phyloP scores from a whole-genome alignment of 1,139 yeast genomes.

The Suhomyces bribrorum region DNA sequence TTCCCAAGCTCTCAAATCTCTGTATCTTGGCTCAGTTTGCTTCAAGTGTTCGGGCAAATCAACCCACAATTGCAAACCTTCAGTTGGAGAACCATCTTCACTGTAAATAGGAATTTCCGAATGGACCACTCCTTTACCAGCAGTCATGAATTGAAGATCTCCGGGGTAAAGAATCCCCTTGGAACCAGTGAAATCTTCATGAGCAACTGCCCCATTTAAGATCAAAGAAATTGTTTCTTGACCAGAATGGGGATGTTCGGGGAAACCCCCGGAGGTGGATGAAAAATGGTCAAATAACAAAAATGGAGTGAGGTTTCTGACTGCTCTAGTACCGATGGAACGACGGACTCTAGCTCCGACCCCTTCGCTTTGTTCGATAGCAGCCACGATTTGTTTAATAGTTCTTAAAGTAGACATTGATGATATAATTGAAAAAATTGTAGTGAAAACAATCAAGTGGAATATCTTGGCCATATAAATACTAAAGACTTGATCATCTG shows the following conservation, averaged over 20 bases:
- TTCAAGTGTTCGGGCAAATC: conserved; percentile 76
- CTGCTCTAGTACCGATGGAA: conserved; percentile 68
- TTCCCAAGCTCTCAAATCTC: conserved; percentile 72
- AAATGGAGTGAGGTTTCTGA: conserved; percentile 80
- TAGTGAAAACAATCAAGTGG: conserved; percentile 3
- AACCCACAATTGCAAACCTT: conserved; percentile 90
- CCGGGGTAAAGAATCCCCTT: conserved; percentile 79
- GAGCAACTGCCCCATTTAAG: conserved; percentile 76
- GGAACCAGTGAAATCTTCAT: conserved; percentile 88
- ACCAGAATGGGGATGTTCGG: conserved; percentile 92
- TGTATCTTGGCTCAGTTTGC: conserved; percentile 72
- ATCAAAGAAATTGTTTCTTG: conserved; percentile 85
- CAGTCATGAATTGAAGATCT: conserved; percentile 93
- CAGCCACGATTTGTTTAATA: conserved; percentile 59
- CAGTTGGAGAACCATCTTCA: conserved; percentile 56
- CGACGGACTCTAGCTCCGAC: conserved; percentile 85
- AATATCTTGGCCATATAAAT: conserved; percentile 9
- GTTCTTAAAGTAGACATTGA: conserved; percentile 38
- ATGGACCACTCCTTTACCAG: conserved; percentile 87
- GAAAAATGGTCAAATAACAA: conserved; percentile 79
- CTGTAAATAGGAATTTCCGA: conserved; percentile 80
- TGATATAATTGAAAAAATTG: conserved; percentile 8
- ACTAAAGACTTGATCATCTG: conserved; percentile 1
- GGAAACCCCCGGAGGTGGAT: conserved; percentile 61
- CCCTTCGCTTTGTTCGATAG: conserved; percentile 81